phyloP scores from a whole-genome alignment of 2,329 filamentous ascomycete genomes.

The Mollisiaceae sp. region DNA sequence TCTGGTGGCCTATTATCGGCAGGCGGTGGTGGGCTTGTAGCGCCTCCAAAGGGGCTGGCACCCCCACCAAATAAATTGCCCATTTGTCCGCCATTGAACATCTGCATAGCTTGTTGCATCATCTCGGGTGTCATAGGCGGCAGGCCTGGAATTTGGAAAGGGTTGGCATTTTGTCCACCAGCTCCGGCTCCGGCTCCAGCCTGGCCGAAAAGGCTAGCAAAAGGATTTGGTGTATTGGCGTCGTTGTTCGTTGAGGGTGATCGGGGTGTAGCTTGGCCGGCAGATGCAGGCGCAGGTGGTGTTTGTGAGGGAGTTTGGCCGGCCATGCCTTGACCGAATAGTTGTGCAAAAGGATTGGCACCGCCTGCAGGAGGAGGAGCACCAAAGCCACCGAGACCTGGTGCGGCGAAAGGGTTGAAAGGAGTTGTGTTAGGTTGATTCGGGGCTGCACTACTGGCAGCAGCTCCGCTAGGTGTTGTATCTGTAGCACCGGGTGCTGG shows the following conservation, averaged over 20 bases:
- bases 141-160: conserved; percentile 49
- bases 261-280: conserved; percentile 40
- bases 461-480: conserved; percentile 65
- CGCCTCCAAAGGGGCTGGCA: conserved; percentile 42
- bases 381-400: conserved; percentile 42
- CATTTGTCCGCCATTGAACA: conserved; percentile 36
- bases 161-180: conserved; percentile 29
- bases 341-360: conserved; percentile 65
- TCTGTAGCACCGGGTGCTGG: conserved; percentile 92
- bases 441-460: conserved; percentile 37
- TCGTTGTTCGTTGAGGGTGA: conserved; percentile 40
- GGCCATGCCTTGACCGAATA: conserved; percentile 51
- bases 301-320: conserved; percentile 39
- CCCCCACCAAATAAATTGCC: conserved; percentile 34
- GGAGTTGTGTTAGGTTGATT: conserved; percentile 30
- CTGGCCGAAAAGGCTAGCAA: conserved; percentile 66
- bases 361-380: conserved; percentile 39
- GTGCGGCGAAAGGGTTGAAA: conserved; percentile 41
- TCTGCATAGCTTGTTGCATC: conserved; percentile 59
- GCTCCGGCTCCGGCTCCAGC: conserved; percentile 43
- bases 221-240: conserved; percentile 62
- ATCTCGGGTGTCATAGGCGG: conserved; percentile 59
- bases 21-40: conserved; percentile 57
- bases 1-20: conserved; percentile 88
- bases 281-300: conserved; percentile 41